These are phyloP conservation scores for Didymella pinodella DNA, from an alignment of 2,329 filamentous ascomycete species.

Conservation along the genomic window DNA sequence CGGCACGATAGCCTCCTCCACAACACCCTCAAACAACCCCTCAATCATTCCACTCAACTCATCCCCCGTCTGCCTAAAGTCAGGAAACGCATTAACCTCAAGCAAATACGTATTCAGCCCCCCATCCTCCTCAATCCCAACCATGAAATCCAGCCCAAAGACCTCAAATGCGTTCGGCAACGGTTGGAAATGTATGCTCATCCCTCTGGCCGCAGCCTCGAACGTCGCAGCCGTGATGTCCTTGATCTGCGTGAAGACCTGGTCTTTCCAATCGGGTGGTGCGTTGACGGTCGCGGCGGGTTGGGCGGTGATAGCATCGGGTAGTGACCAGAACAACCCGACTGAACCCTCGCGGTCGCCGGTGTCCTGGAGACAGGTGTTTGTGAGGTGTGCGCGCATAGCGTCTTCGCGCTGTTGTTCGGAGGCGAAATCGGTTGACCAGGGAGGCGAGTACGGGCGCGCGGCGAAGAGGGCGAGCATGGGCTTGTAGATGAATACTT, in stretches of 20 bases:
- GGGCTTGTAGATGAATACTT: conserved; percentile 83
- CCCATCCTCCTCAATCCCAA: conserved; percentile 60
- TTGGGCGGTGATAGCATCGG: conserved; percentile 39
- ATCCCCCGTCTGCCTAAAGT: conserved; percentile 89
- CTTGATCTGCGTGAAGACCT: conserved; percentile 79
- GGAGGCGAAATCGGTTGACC: conserved; percentile 41
- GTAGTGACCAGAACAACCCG: conserved; percentile 76
- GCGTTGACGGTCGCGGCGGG: conserved; percentile 22
- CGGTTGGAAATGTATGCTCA: conserved; percentile 91
- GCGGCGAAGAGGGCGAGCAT: conserved; percentile 95
- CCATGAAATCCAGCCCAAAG: conserved; percentile 89
- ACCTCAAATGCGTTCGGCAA: conserved; percentile 89
- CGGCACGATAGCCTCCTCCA: conserved; percentile 69
- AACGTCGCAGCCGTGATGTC: conserved; percentile 78
- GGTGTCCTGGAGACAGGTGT: conserved; percentile 84
- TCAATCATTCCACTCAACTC: conserved; percentile 75
- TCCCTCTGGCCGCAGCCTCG: conserved; percentile 81
- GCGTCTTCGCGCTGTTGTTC: conserved; percentile 42
- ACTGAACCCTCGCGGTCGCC: conserved; percentile 70
- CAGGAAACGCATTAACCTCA: conserved; percentile 95
- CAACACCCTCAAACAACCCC: conserved; percentile 77
- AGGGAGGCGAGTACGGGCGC: conserved; percentile 73
- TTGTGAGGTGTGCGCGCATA: conserved; percentile 84
- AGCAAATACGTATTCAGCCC: conserved; percentile 71
- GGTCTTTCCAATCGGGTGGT: conserved; percentile 58